Conservation (phyloP, 805 yeast genomes). For the Nakazawaea holstii region DNA sequence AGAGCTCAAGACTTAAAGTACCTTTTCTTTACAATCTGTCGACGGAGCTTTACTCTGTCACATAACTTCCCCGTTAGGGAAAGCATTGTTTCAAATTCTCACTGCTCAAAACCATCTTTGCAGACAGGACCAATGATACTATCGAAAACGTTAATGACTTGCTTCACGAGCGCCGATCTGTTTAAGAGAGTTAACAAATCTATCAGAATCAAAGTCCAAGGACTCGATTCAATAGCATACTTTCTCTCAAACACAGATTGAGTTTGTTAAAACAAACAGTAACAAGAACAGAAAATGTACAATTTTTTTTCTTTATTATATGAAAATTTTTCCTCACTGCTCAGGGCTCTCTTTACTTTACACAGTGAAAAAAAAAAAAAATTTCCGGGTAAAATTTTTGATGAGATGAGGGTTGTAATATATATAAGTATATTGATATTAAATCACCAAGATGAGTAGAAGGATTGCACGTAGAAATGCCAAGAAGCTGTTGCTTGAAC, state of each 20-base stretch:
- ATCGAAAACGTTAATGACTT: slow-evolving; percentile 32
- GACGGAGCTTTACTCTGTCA: slow-evolving; percentile 90
- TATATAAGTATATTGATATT: background rate
- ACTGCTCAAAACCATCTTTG: slow-evolving; percentile 32
- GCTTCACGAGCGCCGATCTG: slow-evolving; percentile 78
- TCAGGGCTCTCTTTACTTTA: slow-evolving; percentile 6
- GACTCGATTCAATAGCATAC: slow-evolving; percentile 29
- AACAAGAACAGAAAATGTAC: slow-evolving; percentile 6
- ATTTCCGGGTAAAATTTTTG: slow-evolving; percentile 5
- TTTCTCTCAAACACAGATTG: slow-evolving; percentile 52
- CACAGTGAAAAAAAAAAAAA: slow-evolving; percentile 10
- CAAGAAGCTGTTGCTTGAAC: slow-evolving; percentile 15
- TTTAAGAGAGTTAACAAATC: slow-evolving; percentile 20
- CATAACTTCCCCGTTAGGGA: slow-evolving; percentile 33
- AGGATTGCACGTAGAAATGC: slow-evolving; percentile 27
- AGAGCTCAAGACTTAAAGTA: slow-evolving; percentile 54
- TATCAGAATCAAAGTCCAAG: slow-evolving; percentile 11
- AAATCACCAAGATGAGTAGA: slow-evolving; percentile 23
- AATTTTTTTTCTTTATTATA: background rate
- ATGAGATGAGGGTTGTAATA: slow-evolving; percentile 9
- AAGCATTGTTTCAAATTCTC: slow-evolving; percentile 20
- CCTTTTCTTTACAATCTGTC: slow-evolving; percentile 84
- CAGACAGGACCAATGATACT: slow-evolving; percentile 18
- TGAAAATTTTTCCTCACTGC: slow-evolving; percentile 1
- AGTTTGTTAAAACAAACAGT: slow-evolving; percentile 9